These are phyloP conservation scores for Helenozyma rhizophorensis DNA, from an alignment of 805 yeast species.

Conservation along the genomic window DNA sequence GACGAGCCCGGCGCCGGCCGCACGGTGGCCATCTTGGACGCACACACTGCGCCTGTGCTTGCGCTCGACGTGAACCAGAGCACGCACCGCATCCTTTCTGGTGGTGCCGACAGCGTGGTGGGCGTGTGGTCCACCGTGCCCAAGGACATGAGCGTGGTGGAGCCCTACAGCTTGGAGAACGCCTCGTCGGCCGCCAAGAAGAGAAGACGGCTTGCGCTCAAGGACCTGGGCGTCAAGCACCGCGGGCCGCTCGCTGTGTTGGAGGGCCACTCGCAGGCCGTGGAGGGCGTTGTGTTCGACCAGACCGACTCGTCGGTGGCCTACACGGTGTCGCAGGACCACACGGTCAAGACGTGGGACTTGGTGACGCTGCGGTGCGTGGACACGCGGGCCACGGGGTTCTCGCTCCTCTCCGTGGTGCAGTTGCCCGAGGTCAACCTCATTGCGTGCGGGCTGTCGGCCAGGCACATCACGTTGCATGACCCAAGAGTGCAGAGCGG, in stretches of 20 bases:
- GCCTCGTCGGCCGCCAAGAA: constrained; percentile 80
- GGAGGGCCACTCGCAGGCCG: constrained; percentile 83
- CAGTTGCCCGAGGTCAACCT: constrained; percentile 65
- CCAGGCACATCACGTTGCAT: constrained; percentile 92
- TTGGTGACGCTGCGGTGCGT: constrained; percentile 79
- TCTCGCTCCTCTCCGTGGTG: constrained; percentile 71
- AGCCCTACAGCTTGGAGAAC: constrained; percentile 11
- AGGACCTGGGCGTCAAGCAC: constrained; percentile 71
- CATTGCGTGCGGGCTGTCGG: constrained; percentile 91
- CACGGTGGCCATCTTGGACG: constrained; percentile 81
- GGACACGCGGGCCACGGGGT: constrained; percentile 84
- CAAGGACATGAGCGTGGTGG: constrained; percentile 67
- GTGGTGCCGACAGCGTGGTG: constrained; percentile 72
- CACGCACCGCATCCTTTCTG: constrained; percentile 70
- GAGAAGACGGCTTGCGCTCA: constrained; percentile 76
- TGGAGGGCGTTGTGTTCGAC: constrained; percentile 79
- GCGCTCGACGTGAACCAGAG: constrained; percentile 56
- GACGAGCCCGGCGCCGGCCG: constrained; percentile 54
- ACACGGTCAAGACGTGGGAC: constrained; percentile 95
- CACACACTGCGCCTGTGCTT: constrained; percentile 86
- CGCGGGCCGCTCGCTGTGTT: constrained; percentile 76
- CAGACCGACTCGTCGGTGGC: constrained; percentile 71
- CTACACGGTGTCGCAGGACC: constrained; percentile 94
- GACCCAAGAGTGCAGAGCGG: constrained; percentile 75
- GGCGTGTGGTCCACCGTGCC: constrained; percentile 87